Percentiles rank a stretch among this genome's conserved stretches.
Conservation (phyloP, 345 rosid genomes). For the Corchorus olitorius region DNA sequence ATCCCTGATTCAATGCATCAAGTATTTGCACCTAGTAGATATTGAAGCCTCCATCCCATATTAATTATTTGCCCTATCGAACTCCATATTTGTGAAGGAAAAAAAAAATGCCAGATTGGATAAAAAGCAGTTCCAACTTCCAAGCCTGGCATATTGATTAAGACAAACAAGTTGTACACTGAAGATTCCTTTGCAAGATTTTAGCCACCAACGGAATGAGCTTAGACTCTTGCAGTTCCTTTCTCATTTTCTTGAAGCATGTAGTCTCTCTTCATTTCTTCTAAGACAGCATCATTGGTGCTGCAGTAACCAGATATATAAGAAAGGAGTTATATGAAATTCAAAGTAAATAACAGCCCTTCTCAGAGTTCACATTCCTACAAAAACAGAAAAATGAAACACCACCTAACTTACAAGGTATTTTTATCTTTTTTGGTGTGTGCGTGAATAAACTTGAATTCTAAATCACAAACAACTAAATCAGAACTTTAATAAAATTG, state of each 20-base stretch:
- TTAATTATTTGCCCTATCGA: neutral
- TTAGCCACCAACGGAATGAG: neutral
- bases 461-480: too few species aligned
- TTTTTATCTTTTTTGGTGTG: too few species aligned
- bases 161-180: neutral
- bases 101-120: neutral
- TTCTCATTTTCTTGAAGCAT: slow-evolving; percentile 64
- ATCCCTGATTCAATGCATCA: neutral
- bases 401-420: neutral
- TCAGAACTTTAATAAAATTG: too few species aligned
- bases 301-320: slow-evolving; percentile 39
- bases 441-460: too few species aligned
- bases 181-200: neutral
- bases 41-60: too few species aligned
- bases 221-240: slow-evolving; percentile 34
- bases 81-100: neutral
- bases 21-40: neutral
- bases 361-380: neutral
- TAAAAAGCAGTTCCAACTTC: neutral
- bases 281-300: slow-evolving; percentile 83
- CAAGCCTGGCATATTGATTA: neutral
- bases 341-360: neutral
- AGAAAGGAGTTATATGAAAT: neutral
- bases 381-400: neutral
- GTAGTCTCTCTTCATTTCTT: slow-evolving; percentile 88